These are phyloP conservation scores for Colletotrichum sp. DNA, from an alignment of 2,329 filamentous ascomycete genomes.

Conservation along the genomic window DNA sequence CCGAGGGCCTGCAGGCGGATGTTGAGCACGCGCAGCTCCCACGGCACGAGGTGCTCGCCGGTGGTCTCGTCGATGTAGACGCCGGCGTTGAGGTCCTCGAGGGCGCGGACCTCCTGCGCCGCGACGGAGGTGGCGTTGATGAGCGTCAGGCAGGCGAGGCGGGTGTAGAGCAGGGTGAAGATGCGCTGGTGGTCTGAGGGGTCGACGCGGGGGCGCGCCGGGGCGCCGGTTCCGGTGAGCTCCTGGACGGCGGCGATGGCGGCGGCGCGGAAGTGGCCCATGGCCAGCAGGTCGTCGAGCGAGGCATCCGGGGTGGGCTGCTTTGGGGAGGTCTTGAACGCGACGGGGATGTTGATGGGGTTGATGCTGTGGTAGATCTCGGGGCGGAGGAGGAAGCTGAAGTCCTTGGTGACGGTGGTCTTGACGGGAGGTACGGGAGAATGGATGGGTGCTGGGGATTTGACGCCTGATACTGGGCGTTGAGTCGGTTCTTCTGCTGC, in stretches of 20 bases:
- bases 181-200: slow-evolving; percentile 69
- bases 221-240: slow-evolving; percentile 45
- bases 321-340: slow-evolving; percentile 73
- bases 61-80: slow-evolving; percentile 61
- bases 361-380: slow-evolving; percentile 85
- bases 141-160: slow-evolving; percentile 81
- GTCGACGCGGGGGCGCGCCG: slow-evolving; percentile 33
- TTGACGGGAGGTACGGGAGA: slow-evolving; percentile 38
- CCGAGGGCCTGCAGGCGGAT: slow-evolving; percentile 86
- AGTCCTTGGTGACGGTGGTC: slow-evolving; percentile 65
- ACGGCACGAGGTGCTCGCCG: slow-evolving; percentile 76
- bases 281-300: slow-evolving; percentile 69
- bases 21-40: slow-evolving; percentile 82
- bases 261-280: slow-evolving; percentile 81
- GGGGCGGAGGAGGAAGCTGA: slow-evolving; percentile 79
- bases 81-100: slow-evolving; percentile 63
- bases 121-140: slow-evolving; percentile 75
- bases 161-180: slow-evolving; percentile 79
- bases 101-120: slow-evolving; percentile 67
- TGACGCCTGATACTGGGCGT: slow-evolving; percentile 19
- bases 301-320: slow-evolving; percentile 68
- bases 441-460: slow-evolving; percentile 27
- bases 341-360: slow-evolving; percentile 59
- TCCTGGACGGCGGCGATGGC: slow-evolving; percentile 71
- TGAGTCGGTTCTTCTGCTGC: slow-evolving; percentile 21